phyloP scores from a whole-genome alignment of 495 filamentous ascomycete genomes.

The Podospora pseudocomata region DNA sequence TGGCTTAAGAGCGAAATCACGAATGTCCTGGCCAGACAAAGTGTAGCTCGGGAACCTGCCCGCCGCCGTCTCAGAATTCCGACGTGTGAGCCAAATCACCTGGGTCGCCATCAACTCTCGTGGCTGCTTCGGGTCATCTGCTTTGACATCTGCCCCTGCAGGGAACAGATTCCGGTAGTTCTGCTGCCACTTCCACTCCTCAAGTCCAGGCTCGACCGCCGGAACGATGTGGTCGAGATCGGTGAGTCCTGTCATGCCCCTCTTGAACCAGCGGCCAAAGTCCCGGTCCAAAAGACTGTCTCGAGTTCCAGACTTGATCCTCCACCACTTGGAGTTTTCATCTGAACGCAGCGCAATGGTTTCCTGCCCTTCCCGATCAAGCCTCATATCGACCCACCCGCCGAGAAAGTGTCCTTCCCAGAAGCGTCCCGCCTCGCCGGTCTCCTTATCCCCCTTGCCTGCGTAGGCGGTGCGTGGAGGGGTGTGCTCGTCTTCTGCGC shows the following conservation, averaged over 20 bases:
- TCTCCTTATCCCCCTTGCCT: not conserved
- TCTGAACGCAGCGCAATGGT: constrained; percentile 4
- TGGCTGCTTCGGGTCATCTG: not conserved
- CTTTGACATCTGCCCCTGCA: not conserved
- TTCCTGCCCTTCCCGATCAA: not conserved
- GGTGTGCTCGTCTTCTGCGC: not conserved
- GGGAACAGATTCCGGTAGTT: not conserved
- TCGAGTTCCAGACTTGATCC: not conserved
- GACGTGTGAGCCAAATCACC: not conserved
- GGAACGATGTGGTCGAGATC: not conserved
- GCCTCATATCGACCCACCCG: constrained; percentile 8
- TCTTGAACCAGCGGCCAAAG: not conserved
- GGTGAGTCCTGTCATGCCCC: not conserved
- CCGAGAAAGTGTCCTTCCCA: constrained; percentile 7
- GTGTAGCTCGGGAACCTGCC: not conserved
- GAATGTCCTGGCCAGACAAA: constrained; percentile 4
- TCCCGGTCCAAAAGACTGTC: not conserved
- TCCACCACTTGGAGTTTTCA: not conserved
- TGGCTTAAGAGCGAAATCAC: not conserved
- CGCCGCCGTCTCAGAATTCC: not conserved
- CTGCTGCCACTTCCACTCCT: not conserved
- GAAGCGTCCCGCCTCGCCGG: constrained; percentile 10
- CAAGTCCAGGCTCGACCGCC: not conserved
- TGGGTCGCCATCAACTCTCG: not conserved
- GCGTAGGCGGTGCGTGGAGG: constrained; percentile 1